Evolutionary conservation across 1,284 basidiomycete genomes (phyloP), one percentile per base, ranked within the genome.

Genomic region (Leccinum subrobustum): DNA sequence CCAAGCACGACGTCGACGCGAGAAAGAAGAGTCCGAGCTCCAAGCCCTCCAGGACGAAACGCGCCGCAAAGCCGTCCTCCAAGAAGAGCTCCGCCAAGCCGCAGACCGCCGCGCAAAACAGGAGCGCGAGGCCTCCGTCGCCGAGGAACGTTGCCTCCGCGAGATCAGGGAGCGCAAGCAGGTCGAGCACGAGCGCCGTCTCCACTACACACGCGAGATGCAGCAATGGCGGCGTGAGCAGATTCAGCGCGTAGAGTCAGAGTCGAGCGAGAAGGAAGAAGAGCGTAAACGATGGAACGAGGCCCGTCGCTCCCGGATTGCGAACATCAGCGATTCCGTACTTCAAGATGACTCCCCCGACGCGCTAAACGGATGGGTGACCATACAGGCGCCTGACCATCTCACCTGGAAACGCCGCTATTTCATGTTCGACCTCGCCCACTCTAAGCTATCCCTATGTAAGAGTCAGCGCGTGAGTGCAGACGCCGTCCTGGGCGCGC

Each of bases 341-440:
- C 79, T 78, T 63, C 72, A 67, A 29, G 76, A 75, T n/a, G 69
- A 67, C n/a, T 71, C 71, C 25, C 69, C 76, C 29, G 73, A 72
- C 12, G 66, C 81, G n/a, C 70, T 83, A 64, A 78, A 77, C 6
- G 89, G 88, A 0, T 89, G 86, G 85, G 80, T 88, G 5, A 88
- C 87, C 1, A 76, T 91, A 50, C 88, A 89, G 70, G 79, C 79
- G 1, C 75, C 78, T 20, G 82, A 83, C 23, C 80, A 77, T 9
- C 69, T 85, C 59, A 77, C 80, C 0, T 91, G 89, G 89, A 86
- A 84, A 67, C 78, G 89, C 60, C 77, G 88, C 20, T 89, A 82
- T 65, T 89, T 83, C 72, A 83, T 83, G 70, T 79, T 90, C 58
- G 71, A 76, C 78, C 60, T 82, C 78, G 20, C 77, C 74, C 54